Evolutionary conservation across 805 yeast genomes (phyloP).

Genomic region (Metschnikowia reukaufii): DNA sequence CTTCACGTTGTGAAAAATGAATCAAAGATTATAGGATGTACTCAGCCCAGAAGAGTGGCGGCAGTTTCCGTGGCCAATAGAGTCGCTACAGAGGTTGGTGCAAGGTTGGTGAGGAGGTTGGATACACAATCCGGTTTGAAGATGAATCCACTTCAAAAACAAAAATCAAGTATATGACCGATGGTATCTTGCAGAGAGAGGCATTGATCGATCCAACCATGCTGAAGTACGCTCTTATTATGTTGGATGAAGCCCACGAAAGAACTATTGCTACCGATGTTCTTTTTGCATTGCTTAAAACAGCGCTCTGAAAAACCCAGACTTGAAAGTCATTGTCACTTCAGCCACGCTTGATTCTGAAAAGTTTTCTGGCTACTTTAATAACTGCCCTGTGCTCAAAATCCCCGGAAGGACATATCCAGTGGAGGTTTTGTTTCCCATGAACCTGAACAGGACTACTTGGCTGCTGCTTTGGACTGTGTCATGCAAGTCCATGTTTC

Average conservation of each 20-base stretch:
- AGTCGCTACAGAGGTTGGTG: constrained; percentile 79
- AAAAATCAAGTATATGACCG: constrained; percentile 88
- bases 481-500: constrained; percentile 83
- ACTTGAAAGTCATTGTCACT: constrained; percentile 75
- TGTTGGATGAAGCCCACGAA: constrained; percentile 98
- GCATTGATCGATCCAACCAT: constrained; percentile 78
- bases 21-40: constrained; percentile 52
- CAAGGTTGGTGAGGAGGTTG: constrained; percentile 71
- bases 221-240: constrained; percentile 74
- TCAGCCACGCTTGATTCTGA: constrained; percentile 91
- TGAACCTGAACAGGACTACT: constrained; percentile 83
- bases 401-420: constrained; percentile 93
- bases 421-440: constrained; percentile 80
- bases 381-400: constrained; percentile 73
- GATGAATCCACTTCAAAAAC: constrained; percentile 59
- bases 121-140: constrained; percentile 85
- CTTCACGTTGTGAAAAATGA: constrained; percentile 31
- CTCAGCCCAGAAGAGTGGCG: constrained; percentile 84
- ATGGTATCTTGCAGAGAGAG: constrained; percentile 92
- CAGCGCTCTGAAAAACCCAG: constrained; percentile 71
- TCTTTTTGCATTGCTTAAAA: constrained; percentile 77
- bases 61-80: constrained; percentile 80
- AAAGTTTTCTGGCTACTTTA: constrained; percentile 80
- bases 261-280: constrained; percentile 93
- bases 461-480: constrained; percentile 79